Percentiles rank a stretch among this genome's conserved stretches.
Evolutionary conservation across 1,284 basidiomycete species (phyloP).

Genomic region (Sanghuangporus baumii): DNA sequence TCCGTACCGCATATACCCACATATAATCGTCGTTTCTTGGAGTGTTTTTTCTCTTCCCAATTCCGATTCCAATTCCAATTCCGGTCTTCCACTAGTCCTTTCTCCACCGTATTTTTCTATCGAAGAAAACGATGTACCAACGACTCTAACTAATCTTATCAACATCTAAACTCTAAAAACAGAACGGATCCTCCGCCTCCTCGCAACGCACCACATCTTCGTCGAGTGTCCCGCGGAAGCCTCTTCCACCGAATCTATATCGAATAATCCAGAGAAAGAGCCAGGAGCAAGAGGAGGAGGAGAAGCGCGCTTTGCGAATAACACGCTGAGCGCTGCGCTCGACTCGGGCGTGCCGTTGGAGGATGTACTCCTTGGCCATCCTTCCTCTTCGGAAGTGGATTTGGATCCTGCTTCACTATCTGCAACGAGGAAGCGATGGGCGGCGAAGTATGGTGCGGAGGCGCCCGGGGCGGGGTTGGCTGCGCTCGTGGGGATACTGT

Average conservation of each 20-base stretch:
- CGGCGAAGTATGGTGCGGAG: constrained; percentile 7
- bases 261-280: no score
- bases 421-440: not conserved
- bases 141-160: no score
- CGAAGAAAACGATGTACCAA: not conserved
- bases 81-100: no score
- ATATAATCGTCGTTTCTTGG: not conserved
- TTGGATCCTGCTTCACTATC: not conserved
- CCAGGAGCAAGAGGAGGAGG: constrained; percentile 4
- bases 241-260: not conserved
- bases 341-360: constrained; percentile 24
- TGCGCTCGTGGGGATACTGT: constrained; percentile 12
- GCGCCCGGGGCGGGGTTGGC: constrained; percentile 9
- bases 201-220: constrained; percentile 32
- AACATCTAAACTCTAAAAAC: not conserved
- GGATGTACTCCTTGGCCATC: not conserved
- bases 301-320: constrained; percentile 31
- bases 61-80: not conserved
- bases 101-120: not conserved
- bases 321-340: constrained; percentile 28
- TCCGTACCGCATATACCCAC: not conserved
- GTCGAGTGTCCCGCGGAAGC: constrained; percentile 27
- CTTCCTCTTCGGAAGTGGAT: not conserved
- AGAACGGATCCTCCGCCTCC: constrained; percentile 31
- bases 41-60: no score